Evolutionary conservation across 2,329 filamentous ascomycete species (phyloP), one percentile per base, ranked within the genome.

Genomic region (Paramyrothecium sp.): DNA sequence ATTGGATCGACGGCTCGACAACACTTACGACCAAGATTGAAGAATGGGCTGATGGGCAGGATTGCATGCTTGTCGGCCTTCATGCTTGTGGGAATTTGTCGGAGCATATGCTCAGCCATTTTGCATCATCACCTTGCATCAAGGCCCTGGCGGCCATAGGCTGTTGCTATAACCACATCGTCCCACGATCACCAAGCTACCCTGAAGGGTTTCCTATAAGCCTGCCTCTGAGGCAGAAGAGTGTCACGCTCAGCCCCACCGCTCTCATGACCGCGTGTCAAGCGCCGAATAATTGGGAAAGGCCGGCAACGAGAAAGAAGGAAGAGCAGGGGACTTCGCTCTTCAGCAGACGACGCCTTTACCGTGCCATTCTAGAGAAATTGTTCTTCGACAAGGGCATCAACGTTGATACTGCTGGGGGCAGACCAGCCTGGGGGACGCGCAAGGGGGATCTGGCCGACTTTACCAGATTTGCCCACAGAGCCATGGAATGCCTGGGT

Each of bases 171-270:
- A 72, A 72, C 55, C 70, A 72, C 55, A 69, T 72, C 20, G 53
- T 64, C 2, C 64, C 67, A 5, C 61, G 57, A 8, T 71, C 79
- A 1, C 67, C 71, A 5, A 56, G 69, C 41, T 74, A 75, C 17
- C 74, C 75, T 0, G 64, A 70, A 7, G 72, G 73, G 19, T 69
- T 71, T 17, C 63, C 68, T 17, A 72, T 83, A 55, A 81, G 76
- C 2, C 62, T 67, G 0, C 70, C 49, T 13, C 49, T 72, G 30
- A 60, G 65, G 21, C 33, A 33, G 5, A 61, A 51, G 22, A 26
- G 56, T 3, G 59, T 72, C n/a, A 51, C 33, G 3, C 54, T 72
- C 23, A 71, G 65, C 23, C 56, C 69, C 8, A 72, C 69, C 13
- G 70, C 69, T 7, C 55, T 72, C 13, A 72, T 72, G 70, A 68